Base-by-base conservation (phyloP, 106 monocot species). In the Dioscorea zingiberensis region DNA sequence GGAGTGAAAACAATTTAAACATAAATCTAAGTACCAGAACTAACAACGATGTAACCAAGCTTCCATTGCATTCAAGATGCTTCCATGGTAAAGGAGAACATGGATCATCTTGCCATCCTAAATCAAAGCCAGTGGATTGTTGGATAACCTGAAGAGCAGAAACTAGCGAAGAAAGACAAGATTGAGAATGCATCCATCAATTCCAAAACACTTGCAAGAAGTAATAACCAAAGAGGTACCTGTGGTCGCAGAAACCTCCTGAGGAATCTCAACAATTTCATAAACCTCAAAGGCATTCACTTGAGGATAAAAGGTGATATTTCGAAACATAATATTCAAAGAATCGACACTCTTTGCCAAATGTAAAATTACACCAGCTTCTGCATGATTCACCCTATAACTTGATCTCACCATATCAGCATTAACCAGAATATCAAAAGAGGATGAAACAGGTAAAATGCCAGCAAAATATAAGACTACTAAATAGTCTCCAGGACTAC, bases 91-190 rank as follows among this genome's bases (percentile, higher is more conserved):
- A 74, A 10, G 83, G 83, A 59, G 59, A 73, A 47, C 83, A 83
- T 3, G 83, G 83, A 74, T 83, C 83, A 67, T 71, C 70, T 62
- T 83, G 54, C 83, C 83, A 83, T 63, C 74, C 83, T 21, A 83
- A 70, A 62, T 83, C 61, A 44, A 78, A 78, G 38, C 83, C 83
- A 63, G 74, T 67, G 3, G 78, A 74, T 48, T 83, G 66, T 47
- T 71, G 66, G 60, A 83, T 78, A 29, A 83, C 83, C 48, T 78
- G 69, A 67, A 83, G 77, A 14, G 83, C 83, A 55, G 83, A 78
- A 60, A 74, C 83, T 83, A 38, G 67, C 71, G 47, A 44, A 6
- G 25, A 13, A 55, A 38, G 22, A 28, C 48, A 69, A 57, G 14
- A 10, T 11, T 21, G 15, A 53, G 62, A 17, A 44, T 58, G 2